Evolutionary conservation across 176 grass and related monocot species (phyloP).

Genomic region (Tuctoria greenei): DNA sequence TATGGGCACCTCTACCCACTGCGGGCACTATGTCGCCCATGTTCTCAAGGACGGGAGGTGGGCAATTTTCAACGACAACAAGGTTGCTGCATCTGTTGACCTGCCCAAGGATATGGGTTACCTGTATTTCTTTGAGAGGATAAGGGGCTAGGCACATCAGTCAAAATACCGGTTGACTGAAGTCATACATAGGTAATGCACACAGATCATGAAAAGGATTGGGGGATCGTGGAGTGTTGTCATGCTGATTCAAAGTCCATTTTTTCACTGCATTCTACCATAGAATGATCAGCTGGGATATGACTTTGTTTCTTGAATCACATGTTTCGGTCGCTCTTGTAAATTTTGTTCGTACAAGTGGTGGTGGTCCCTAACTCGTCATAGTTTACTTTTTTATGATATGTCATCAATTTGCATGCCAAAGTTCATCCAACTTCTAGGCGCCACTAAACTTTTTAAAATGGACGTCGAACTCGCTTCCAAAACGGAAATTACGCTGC

Average conservation of each 20-base stretch:
- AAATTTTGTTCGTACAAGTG: not conserved
- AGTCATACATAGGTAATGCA: constrained; percentile 9
- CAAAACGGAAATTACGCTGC: too few species aligned
- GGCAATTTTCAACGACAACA: constrained; percentile 89
- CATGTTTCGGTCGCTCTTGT: not conserved
- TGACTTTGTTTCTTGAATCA: not conserved
- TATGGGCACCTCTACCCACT: constrained; percentile 92
- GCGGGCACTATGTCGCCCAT: constrained; percentile 94
- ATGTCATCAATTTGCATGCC: too few species aligned
- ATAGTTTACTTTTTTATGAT: not conserved
- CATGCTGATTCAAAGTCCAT: not conserved
- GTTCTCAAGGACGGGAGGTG: constrained; percentile 82
- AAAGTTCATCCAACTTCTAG: too few species aligned
- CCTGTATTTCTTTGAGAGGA: constrained; percentile 92
- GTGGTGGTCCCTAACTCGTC: not conserved
- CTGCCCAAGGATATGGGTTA: constrained; percentile 99
- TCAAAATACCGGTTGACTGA: not conserved
- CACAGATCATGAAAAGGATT: constrained; percentile 21
- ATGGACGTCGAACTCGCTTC: too few species aligned
- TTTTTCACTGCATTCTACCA: not conserved
- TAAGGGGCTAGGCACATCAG: constrained; percentile 27
- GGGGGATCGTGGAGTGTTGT: not conserved
- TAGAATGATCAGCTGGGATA: constrained; percentile 1
- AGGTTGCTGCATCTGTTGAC: constrained; percentile 81
- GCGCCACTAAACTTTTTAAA: too few species aligned